Percentiles rank a stretch among this genome's conserved stretches.
Evolutionary conservation across 2,329 filamentous ascomycete species (phyloP).

Genomic region (Diaporthe velutina): DNA sequence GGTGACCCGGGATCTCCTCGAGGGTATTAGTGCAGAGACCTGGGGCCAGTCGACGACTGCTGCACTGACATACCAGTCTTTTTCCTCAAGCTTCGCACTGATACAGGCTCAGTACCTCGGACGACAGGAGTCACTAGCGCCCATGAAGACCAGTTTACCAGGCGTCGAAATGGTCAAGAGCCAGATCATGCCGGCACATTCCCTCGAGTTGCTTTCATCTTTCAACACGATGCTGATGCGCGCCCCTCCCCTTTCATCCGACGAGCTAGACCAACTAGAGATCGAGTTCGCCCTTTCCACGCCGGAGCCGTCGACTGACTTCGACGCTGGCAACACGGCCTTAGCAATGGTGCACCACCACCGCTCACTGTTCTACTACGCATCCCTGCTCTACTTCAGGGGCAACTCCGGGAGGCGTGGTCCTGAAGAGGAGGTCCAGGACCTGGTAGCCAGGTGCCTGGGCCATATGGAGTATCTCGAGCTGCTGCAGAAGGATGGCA

Average conservation of each 20-base stretch:
- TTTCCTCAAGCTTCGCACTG: background rate
- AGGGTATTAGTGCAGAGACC: background rate
- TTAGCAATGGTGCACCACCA: background rate
- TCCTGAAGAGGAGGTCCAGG: background rate
- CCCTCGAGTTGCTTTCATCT: background rate
- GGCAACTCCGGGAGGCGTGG: background rate
- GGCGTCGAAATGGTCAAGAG: background rate
- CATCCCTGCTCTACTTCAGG: background rate
- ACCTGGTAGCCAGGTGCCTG: background rate
- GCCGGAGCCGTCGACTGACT: background rate
- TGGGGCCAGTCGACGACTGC: background rate
- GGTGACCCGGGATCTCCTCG: background rate
- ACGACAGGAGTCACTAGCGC: background rate
- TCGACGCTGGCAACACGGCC: background rate
- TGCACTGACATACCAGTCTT: background rate
- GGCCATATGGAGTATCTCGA: background rate
- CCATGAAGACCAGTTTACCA: background rate
- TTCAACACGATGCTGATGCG: background rate
- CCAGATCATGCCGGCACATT: background rate
- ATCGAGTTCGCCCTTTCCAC: background rate
- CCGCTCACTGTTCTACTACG: background rate
- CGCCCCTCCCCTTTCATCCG: background rate
- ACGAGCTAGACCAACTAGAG: background rate
- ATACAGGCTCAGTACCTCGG: background rate
- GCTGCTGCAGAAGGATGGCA: background rate